Base-by-base conservation (phyloP, 805 yeast genomes). In the Candida arabinofermentans region DNA sequence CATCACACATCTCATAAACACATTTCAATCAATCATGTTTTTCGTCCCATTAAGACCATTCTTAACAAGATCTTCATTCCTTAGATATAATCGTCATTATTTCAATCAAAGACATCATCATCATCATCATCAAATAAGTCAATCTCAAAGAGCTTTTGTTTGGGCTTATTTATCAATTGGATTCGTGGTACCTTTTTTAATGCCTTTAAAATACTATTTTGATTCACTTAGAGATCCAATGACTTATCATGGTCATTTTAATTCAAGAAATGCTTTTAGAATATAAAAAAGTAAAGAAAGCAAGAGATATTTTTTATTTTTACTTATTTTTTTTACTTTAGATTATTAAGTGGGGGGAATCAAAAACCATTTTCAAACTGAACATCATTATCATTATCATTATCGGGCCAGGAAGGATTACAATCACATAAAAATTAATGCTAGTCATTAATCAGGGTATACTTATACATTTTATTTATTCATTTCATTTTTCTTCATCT, bases 121-220 rank as follows among this genome's bases (percentile, higher is more conserved):
- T 18, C 7, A 19, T 33, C 26, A 4, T 21, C 34, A 36, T n/a
- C 29, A 33, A 12, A 49, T 43, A 24, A 38, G 55, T 7, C 36
- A 41, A 17, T 40, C 45, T 0, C 55, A 57, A 10, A 57, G 48
- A 29, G 36, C 58, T 10, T 39, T 56, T 5, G 65, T 64, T 16
- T 46, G 61, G 27, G 49, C 58, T 16, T 64, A 64, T 31, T 40
- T 65, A 7, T 50, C 67, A 3, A 46, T 64, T 22, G 68, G 67
- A 13, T 44, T 65, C 34, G 54, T 63, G 8, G 50, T 64, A 12
- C 70, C 70, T 8, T 65, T 64, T 42, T 46, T 63, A 34, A 37
- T 64, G 30, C 68, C 68, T 13, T 38, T 63, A 26, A 62, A 53
- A 42, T 50, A 55, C 27, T 53, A 66, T 5, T 45, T 60, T 14